Evolutionary conservation across 2,329 filamentous ascomycete species (phyloP), one percentile per base, ranked within the genome.

Genomic region (Ophiostoma pallidulum): DNA sequence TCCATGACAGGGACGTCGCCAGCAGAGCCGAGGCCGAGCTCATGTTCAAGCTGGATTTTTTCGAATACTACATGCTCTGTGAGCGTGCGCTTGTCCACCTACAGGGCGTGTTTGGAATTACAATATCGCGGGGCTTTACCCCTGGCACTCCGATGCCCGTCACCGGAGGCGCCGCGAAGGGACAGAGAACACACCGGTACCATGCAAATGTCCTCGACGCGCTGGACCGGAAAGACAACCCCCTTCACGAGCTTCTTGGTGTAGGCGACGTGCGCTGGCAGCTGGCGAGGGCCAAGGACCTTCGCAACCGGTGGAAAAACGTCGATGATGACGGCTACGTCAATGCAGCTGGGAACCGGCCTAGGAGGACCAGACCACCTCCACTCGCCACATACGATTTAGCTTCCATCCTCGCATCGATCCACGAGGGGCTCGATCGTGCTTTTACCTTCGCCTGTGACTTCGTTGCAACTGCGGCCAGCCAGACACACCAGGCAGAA

Each of bases 31-130:
- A 76, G 53, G 74, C 74, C 0, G 78, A 82, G 61, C 71, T 77
- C 14, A 86, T 86, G 71, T 87, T 87, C 68, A 86, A 87, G 61
- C 72, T 87, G 8, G 84, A 87, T 58, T 88, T 87, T 53, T 80
- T 84, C 63, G 84, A 88, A 58, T 87, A 82, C 61, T 87, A 87
- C 65, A 77, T 78, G 44, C 72, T 85, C 31, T 73, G 87, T 7
- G 84, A 88, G 64, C 77, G 84, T 26, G 82, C 81, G 0, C 68
- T 87, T 8, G 80, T 85, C 2, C 75, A 82, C 40, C 66, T 85
- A 1, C 72, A 85, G n/a, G 72, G 71, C 0, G 73, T 85, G 0
- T 83, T 80, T 50, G 78, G 75, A 8, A 69, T 85, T 5, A 59
- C 61, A 0, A 67, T 86, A 0, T 62, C 68, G 0, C 62, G 66